Conservation (phyloP, 2,329 filamentous ascomycete species). For the Monosporascus cannonballus region DNA sequence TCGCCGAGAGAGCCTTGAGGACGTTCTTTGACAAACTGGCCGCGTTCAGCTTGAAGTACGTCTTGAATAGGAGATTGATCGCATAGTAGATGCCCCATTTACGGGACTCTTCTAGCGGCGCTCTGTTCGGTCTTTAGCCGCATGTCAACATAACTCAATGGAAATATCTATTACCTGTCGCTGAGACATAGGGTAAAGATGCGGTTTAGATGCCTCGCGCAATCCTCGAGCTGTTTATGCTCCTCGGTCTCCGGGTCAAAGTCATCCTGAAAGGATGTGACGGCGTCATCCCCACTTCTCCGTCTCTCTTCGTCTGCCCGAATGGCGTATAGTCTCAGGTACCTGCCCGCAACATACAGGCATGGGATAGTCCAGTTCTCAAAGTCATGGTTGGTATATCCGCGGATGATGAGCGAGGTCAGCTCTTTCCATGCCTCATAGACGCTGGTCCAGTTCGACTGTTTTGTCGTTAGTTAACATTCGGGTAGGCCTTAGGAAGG, state of each 20-base stretch:
- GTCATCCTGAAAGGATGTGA: slow-evolving; percentile 66
- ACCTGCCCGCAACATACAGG: slow-evolving; percentile 81
- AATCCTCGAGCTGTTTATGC: slow-evolving; percentile 83
- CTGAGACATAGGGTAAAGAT: slow-evolving; percentile 88
- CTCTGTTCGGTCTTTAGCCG: slow-evolving; percentile 42
- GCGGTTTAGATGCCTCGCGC: slow-evolving; percentile 81
- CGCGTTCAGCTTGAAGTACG: slow-evolving; percentile 92
- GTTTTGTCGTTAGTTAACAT: slow-evolving; percentile 9
- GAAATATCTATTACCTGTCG: slow-evolving; percentile 60
- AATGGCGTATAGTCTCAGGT: slow-evolving; percentile 82
- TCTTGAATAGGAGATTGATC: slow-evolving; percentile 94
- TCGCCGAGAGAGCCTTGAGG: slow-evolving; percentile 74
- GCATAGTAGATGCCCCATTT: slow-evolving; percentile 98
- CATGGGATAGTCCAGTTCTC: slow-evolving; percentile 90
- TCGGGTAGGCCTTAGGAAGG: not conserved
- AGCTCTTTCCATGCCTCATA: slow-evolving; percentile 89
- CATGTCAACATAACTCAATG: not conserved
- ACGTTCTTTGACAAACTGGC: slow-evolving; percentile 87
- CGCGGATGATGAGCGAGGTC: slow-evolving; percentile 68
- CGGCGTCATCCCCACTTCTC: slow-evolving; percentile 31
- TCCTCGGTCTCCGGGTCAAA: slow-evolving; percentile 70
- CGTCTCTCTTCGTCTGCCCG: slow-evolving; percentile 71
- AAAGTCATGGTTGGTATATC: slow-evolving; percentile 71
- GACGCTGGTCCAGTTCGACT: slow-evolving; percentile 69
- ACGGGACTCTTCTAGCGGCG: slow-evolving; percentile 77